Conservation (phyloP, 192 early-diverging fungal species). For the Linnemannia hyalina region DNA sequence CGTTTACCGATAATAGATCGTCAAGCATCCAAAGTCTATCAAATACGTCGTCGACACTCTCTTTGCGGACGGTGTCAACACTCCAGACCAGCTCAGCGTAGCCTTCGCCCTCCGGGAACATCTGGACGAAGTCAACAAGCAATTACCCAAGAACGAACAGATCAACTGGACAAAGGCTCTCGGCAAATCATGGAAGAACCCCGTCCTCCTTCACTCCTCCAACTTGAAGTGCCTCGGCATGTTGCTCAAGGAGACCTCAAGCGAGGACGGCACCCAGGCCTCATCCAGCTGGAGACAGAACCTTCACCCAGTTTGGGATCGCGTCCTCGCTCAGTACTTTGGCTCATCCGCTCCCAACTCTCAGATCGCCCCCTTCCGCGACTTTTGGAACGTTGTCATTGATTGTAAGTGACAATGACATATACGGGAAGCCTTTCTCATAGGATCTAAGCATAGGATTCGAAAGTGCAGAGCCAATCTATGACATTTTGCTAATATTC, state of each 20-base stretch:
- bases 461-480: background rate
- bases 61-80: slow-evolving; percentile 59
- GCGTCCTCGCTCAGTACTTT: slow-evolving; percentile 73
- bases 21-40: slow-evolving; percentile 43
- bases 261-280: slow-evolving; percentile 57
- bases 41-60: slow-evolving; percentile 60
- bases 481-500: too few relatives aligned
- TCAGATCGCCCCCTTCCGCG: slow-evolving; percentile 70
- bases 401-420: slow-evolving; percentile 65
- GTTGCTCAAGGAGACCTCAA: slow-evolving; percentile 50
- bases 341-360: slow-evolving; percentile 50
- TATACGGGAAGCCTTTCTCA: background rate
- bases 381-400: slow-evolving; percentile 86
- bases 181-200: slow-evolving; percentile 56
- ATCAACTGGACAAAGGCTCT: slow-evolving; percentile 48
- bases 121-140: slow-evolving; percentile 44
- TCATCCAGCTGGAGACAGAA: slow-evolving; percentile 78
- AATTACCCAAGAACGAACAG: slow-evolving; percentile 38
- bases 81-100: slow-evolving; percentile 67
- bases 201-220: slow-evolving; percentile 44
- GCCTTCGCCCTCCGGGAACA: slow-evolving; percentile 61
- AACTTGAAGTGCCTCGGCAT: slow-evolving; percentile 48
- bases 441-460: too few relatives aligned
- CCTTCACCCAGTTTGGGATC: slow-evolving; percentile 86
- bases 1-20: slow-evolving; percentile 11